Conservation (phyloP, 768 basidiomycete species). For the Kwoniella pini region DNA sequence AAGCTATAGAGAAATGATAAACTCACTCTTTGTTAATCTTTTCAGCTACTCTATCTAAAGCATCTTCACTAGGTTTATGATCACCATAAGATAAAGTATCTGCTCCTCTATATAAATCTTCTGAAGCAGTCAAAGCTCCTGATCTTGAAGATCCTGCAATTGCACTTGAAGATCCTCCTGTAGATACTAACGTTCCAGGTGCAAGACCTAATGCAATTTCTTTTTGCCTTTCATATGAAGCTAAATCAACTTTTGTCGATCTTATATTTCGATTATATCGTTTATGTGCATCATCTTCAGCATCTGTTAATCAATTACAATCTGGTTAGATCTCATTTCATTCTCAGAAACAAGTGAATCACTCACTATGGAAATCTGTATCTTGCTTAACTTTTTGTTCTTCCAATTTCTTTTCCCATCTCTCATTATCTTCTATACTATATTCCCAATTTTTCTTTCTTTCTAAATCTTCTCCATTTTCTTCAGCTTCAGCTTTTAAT, state of each 20-base stretch:
- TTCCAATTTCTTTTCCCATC: conserved; percentile 75
- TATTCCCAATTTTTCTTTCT: conserved; percentile 92
- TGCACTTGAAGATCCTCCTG: conserved; percentile 43
- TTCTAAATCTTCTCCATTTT: conserved; percentile 87
- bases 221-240: conserved; percentile 84
- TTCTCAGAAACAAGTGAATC: no score
- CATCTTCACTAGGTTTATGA: conserved; percentile 91
- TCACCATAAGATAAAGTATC: conserved; percentile 92
- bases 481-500: conserved; percentile 82
- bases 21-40: conserved; percentile 94
- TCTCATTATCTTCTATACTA: conserved; percentile 91
- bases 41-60: conserved; percentile 83
- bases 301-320: conserved; percentile 67
- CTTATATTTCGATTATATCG: conserved; percentile 92
- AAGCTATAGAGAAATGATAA: no score
- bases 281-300: conserved; percentile 81
- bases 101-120: conserved; percentile 87
- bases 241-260: conserved; percentile 81
- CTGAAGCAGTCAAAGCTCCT: conserved; percentile 59
- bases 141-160: conserved; percentile 34
- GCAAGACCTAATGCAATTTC: conserved; percentile 75
- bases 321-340: no score
- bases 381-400: conserved; percentile 77
- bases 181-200: conserved; percentile 64
- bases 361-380: conserved; percentile 73